A percentile compares a stretch with the other conserved stretches of the same genome.
These are phyloP conservation scores for Wickerhamomyces chaumierensis DNA, from an alignment of 805 yeast genomes.

Conservation along the genomic window DNA sequence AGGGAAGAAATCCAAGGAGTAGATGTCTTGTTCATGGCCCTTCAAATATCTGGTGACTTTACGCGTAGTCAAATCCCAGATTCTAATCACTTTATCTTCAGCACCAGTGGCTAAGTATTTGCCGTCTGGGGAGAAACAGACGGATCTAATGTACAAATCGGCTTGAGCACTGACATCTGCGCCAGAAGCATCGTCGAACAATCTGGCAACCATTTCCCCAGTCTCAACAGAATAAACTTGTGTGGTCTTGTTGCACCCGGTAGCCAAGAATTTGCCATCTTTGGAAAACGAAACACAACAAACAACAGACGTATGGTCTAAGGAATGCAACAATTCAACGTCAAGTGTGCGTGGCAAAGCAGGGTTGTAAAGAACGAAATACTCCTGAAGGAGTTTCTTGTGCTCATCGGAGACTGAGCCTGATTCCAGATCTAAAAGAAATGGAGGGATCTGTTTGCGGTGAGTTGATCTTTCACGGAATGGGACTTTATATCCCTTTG, in stretches of 20 bases:
- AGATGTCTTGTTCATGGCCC: slow-evolving; percentile 97
- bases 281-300: slow-evolving; percentile 91
- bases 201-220: slow-evolving; percentile 78
- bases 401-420: slow-evolving; percentile 61
- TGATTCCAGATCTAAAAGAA: slow-evolving; percentile 69
- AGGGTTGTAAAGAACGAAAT: slow-evolving; percentile 84
- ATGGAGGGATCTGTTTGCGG: slow-evolving; percentile 72
- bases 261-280: slow-evolving; percentile 87
- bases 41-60: slow-evolving; percentile 76
- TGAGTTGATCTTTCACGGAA: slow-evolving; percentile 32
- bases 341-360: slow-evolving; percentile 67
- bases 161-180: slow-evolving; percentile 34
- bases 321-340: slow-evolving; percentile 78
- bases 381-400: slow-evolving; percentile 77
- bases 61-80: slow-evolving; percentile 86
- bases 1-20: slow-evolving; percentile 89
- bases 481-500: slow-evolving; percentile 27
- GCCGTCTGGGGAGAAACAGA: slow-evolving; percentile 93
- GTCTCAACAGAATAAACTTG: slow-evolving; percentile 89
- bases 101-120: slow-evolving; percentile 91
- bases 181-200: slow-evolving; percentile 64
- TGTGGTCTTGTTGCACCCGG: slow-evolving; percentile 94
- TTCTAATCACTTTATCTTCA: slow-evolving; percentile 81
- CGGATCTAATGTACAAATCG: slow-evolving; percentile 88
- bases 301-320: slow-evolving; percentile 89